Percentiles rank a stretch among this genome's conserved stretches.
Conservation (phyloP, 2,329 filamentous ascomycete genomes). For the Alternaria burnsii region DNA sequence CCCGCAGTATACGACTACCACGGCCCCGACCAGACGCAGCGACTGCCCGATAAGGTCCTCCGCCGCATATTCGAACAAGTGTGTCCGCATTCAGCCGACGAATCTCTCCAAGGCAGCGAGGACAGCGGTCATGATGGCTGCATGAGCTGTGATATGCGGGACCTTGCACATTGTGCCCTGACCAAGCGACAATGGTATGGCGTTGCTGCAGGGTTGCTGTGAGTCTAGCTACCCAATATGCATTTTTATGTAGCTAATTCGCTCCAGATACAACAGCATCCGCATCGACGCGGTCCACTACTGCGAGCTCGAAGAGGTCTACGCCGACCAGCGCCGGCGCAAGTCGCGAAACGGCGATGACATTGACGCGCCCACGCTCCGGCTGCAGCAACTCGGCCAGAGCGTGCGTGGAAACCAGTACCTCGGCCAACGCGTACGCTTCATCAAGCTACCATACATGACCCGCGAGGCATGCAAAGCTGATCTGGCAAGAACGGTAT, state of each 20-base stretch:
- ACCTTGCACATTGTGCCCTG: slow-evolving; percentile 80
- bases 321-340: slow-evolving; percentile 73
- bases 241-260: slow-evolving; percentile 14
- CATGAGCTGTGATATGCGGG: slow-evolving; percentile 92
- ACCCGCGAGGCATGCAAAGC: slow-evolving; percentile 85
- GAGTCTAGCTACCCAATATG: slow-evolving; percentile 51
- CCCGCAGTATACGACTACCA: slow-evolving; percentile 39
- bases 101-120: slow-evolving; percentile 79
- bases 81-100: slow-evolving; percentile 81
- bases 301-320: slow-evolving; percentile 83
- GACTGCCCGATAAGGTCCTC: slow-evolving; percentile 74
- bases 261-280: slow-evolving; percentile 79
- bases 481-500: slow-evolving; percentile 84
- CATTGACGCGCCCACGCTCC: slow-evolving; percentile 78
- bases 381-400: slow-evolving; percentile 80
- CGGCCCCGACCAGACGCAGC: slow-evolving; percentile 54
- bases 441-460: slow-evolving; percentile 94
- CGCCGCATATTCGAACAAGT: slow-evolving; percentile 80
- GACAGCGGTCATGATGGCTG: slow-evolving; percentile 80
- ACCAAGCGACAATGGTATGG: slow-evolving; percentile 77
- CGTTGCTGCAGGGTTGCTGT: slow-evolving; percentile 69
- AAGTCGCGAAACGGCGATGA: slow-evolving; percentile 73
- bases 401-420: slow-evolving; percentile 80
- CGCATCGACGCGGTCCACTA: slow-evolving; percentile 95
- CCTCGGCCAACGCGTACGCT: slow-evolving; percentile 75